These are phyloP conservation scores for Wickerhamomyces sp. DNA, from an alignment of 1,139 yeast genomes.

Conservation along the genomic window DNA sequence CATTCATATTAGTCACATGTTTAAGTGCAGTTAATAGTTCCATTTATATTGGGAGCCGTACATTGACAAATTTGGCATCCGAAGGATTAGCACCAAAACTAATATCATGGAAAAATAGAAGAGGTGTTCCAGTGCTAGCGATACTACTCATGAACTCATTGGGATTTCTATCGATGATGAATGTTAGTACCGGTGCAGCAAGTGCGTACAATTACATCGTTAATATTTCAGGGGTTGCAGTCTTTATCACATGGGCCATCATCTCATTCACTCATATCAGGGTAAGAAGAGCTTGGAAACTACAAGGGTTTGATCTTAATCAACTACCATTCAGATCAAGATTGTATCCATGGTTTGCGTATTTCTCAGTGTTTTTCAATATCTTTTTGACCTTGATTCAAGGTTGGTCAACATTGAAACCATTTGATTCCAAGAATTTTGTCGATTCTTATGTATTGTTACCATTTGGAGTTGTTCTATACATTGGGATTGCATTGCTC, in stretches of 20 bases:
- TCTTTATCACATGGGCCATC: conserved; percentile 81
- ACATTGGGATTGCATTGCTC: conserved; percentile 17
- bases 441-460: conserved; percentile 25
- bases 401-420: conserved; percentile 26
- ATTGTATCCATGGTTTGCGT: conserved; percentile 20
- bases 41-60: conserved; percentile 59
- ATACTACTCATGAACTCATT: conserved; percentile 44
- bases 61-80: conserved; percentile 49
- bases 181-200: conserved; percentile 54
- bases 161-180: conserved; percentile 46
- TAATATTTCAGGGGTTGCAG: conserved; percentile 83
- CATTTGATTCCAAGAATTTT: conserved; percentile 23
- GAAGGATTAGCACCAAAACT: conserved; percentile 58
- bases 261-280: conserved; percentile 73
- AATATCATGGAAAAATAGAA: conserved; percentile 45
- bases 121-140: conserved; percentile 57
- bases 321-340: conserved; percentile 19
- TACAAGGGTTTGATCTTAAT: conserved; percentile 39
- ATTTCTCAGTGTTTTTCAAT: conserved; percentile 21
- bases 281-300: conserved; percentile 67
- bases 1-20: conserved; percentile 46
- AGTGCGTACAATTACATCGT: conserved; percentile 74
- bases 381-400: conserved; percentile 22
- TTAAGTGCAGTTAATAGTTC: conserved; percentile 56
- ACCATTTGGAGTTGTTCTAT: conserved; percentile 21